These are phyloP conservation scores for Paulinella micropora DNA, from an alignment of 78 protist species.

Conservation along the genomic window DNA sequence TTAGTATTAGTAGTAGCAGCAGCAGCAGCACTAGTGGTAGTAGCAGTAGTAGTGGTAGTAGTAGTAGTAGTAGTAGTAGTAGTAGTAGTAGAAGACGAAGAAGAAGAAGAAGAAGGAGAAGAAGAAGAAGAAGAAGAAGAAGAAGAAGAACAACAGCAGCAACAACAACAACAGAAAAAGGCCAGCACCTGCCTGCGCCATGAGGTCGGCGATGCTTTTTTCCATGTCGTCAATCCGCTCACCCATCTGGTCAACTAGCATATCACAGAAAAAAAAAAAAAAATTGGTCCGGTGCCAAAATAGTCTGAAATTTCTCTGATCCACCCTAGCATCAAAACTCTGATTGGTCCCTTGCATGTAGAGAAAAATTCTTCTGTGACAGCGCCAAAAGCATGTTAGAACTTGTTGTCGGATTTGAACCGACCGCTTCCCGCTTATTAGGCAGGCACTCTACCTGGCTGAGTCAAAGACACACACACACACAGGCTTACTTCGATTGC, in stretches of 20 bases:
- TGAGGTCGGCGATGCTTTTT: constrained; percentile 27
- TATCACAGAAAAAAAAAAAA: background rate
- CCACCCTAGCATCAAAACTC: no score
- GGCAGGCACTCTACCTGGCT: no score
- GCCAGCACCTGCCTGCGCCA: constrained; percentile 40
- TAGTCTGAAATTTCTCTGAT: no score
- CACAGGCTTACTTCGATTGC: background rate
- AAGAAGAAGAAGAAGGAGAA: background rate
- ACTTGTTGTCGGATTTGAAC: no score
- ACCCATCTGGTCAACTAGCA: constrained; percentile 43
- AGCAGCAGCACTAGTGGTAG: background rate
- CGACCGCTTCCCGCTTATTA: no score
- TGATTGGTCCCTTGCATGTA: no score
- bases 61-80: background rate
- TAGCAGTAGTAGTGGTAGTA: background rate
- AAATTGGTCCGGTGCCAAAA: background rate
- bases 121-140: background rate
- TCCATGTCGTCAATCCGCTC: constrained; percentile 35
- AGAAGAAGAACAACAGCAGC: background rate
- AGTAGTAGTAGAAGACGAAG: background rate
- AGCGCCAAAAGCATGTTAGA: no score
- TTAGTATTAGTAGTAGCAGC: background rate
- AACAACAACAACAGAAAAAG: background rate
- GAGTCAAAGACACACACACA: no score
- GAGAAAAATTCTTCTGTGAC: no score